These are phyloP conservation scores for Aurantiochytrium sp. DNA, from an alignment of 108 stramenopile genomes.

Conservation along the genomic window DNA sequence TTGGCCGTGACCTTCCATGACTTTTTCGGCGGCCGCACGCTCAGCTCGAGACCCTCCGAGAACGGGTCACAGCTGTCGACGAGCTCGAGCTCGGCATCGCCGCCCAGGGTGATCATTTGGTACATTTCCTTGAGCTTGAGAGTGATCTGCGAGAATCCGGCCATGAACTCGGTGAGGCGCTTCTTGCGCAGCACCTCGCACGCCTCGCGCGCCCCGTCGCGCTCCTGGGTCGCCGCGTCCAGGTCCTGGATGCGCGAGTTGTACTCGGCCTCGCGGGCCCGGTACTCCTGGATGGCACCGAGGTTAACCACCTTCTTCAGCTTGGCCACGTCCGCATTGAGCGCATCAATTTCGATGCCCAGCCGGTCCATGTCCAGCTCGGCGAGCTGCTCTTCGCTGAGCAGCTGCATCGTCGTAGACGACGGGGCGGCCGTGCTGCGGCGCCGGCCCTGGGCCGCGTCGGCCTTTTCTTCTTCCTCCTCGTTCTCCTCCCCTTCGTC, in stretches of 20 bases:
- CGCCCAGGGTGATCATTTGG: slow-evolving; percentile 98
- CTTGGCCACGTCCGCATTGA: slow-evolving; percentile 70
- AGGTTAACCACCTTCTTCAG: slow-evolving; percentile 85
- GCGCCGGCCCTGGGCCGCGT: background rate
- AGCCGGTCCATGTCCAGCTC: slow-evolving; percentile 36
- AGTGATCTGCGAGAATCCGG: slow-evolving; percentile 88
- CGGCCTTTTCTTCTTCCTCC: background rate
- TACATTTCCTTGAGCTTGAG: slow-evolving; percentile 99
- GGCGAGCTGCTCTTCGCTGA: slow-evolving; percentile 50
- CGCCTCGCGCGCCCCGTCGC: slow-evolving; percentile 71
- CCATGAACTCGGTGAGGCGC: slow-evolving; percentile 97
- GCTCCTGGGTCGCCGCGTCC: slow-evolving; percentile 75
- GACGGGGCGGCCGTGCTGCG: background rate
- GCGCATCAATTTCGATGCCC: slow-evolving; percentile 62
- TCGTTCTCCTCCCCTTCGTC: slow-evolving; percentile 35
- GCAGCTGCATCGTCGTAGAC: slow-evolving; percentile 47
- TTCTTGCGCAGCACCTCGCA: slow-evolving; percentile 85
- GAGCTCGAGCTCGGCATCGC: slow-evolving; percentile 97
- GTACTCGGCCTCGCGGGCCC: slow-evolving; percentile 83
- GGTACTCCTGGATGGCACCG: slow-evolving; percentile 84
- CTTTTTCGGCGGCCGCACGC: slow-evolving; percentile 96
- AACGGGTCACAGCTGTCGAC: slow-evolving; percentile 98
- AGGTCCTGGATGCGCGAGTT: slow-evolving; percentile 73
- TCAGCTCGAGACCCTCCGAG: slow-evolving; percentile 93
- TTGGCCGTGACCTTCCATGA: slow-evolving; percentile 98